A percentile compares a stretch with the other conserved stretches of the same genome.
Conservation (phyloP, 768 basidiomycete genomes). For the Trametes cubensis region DNA sequence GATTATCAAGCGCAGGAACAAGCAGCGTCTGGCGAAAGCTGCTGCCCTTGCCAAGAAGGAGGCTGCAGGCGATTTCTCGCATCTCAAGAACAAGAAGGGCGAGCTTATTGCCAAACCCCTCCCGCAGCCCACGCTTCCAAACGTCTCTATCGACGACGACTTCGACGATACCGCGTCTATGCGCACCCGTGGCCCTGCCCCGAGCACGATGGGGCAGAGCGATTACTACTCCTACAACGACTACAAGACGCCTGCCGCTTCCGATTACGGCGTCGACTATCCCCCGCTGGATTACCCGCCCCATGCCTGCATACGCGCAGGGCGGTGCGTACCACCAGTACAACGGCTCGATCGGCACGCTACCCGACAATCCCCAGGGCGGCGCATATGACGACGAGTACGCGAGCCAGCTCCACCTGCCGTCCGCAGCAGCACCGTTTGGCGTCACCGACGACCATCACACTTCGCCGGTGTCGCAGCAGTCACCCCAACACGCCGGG, state of each 20-base stretch:
- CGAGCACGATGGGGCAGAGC: conserved; percentile 55
- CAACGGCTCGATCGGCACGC: conserved; percentile 59
- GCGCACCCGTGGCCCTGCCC: conserved; percentile 55
- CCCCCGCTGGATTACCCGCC: conserved; percentile 51
- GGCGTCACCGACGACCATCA: conserved; percentile 34
- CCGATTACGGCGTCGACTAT: conserved; percentile 43
- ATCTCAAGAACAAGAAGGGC: conserved; percentile 92
- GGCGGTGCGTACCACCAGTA: conserved; percentile 64
- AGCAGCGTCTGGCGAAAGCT: conserved; percentile 80
- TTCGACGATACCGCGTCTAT: conserved; percentile 55
- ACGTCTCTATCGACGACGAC: conserved; percentile 85
- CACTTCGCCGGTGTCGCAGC: not conserved
- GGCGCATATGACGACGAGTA: conserved; percentile 66
- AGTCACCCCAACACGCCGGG: conserved; percentile 12
- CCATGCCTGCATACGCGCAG: conserved; percentile 75
- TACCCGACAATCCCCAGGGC: conserved; percentile 55
- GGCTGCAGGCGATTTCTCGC: conserved; percentile 87
- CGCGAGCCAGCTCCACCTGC: conserved; percentile 63
- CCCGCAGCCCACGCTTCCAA: conserved; percentile 94
- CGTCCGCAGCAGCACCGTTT: conserved; percentile 61
- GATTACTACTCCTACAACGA: conserved; percentile 55
- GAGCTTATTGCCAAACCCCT: conserved; percentile 77
- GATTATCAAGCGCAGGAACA: conserved; percentile 89
- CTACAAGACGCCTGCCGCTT: conserved; percentile 41
- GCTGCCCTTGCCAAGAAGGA: conserved; percentile 86